Percentiles rank a stretch among this genome's conserved stretches.
Conservation (phyloP, 1,284 basidiomycete species). For the Microbotryum saponariae region DNA sequence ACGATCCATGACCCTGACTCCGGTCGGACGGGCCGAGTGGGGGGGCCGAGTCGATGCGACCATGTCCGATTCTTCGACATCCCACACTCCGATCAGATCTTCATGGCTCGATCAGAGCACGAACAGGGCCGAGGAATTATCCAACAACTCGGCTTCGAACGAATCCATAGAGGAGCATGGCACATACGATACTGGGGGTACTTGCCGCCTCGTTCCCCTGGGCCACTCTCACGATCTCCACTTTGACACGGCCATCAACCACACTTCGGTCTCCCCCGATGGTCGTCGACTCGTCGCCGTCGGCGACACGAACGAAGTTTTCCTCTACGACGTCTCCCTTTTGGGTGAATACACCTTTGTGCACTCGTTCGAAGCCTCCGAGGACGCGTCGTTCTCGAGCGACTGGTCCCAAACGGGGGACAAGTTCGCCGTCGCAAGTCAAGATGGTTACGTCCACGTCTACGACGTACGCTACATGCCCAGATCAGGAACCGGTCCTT, state of each 20-base stretch:
- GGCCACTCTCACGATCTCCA: conserved; percentile 40
- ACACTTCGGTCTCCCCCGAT: conserved; percentile 73
- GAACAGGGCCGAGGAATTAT: too few species aligned
- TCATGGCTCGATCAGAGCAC: too few species aligned
- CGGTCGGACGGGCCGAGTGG: neutral
- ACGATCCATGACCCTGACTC: neutral
- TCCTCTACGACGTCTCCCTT: conserved; percentile 59
- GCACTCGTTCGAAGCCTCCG: conserved; percentile 38
- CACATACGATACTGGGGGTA: conserved; percentile 8
- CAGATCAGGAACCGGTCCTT: neutral
- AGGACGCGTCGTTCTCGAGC: conserved; percentile 63
- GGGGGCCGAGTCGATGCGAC: conserved; percentile 1
- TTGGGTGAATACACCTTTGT: conserved; percentile 26
- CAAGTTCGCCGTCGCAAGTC: conserved; percentile 76
- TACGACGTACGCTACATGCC: conserved; percentile 42
- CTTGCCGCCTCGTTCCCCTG: conserved; percentile 11
- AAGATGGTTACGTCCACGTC: conserved; percentile 64
- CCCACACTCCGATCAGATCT: neutral
- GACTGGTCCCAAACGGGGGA: conserved; percentile 69
- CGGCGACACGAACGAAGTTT: conserved; percentile 73
- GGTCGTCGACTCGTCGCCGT: conserved; percentile 73
- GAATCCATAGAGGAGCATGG: conserved; percentile 23
- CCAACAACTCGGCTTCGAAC: neutral
- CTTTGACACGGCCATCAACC: conserved; percentile 62
- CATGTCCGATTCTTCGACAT: neutral